Base-by-base conservation (phyloP, 345 rosid genomes). In the Acer negundo region DNA sequence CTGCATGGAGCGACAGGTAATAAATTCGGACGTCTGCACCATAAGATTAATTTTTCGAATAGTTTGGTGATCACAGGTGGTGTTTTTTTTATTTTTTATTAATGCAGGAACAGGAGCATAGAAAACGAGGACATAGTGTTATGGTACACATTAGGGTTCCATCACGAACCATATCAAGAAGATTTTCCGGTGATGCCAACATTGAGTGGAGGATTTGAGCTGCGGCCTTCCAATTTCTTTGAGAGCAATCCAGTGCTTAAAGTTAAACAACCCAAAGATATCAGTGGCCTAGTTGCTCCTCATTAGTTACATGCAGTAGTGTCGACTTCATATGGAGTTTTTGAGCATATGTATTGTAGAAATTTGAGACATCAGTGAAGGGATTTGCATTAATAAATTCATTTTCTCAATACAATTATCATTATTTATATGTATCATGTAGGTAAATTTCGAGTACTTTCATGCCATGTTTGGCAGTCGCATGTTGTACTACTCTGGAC, bases 1-100 rank as follows among this genome's bases (percentile, higher is more conserved):
- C 79, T 3, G 62, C 75, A 12, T 87, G 90, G 90, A 80, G 72
- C 77, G 42, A 62, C 76, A 81, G 87, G 89, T 86, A 69, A 31
- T 15, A 51, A 51, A 13, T 51, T 16, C 10, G 5, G 7, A 3
- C 56, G 53, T 49, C 16, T 4, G 53, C 17, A 2, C 12, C 16
- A 31, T 42, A 13, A 49, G 16, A 49, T n/a, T n/a, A n/a, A n/a
- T 0, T 49, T 51, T 51, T 51, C 1, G 19, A 15, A 51, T 51
- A 51, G 16, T 51, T 51, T 51, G 6, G 7, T 16, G 56, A 51
- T 16, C n/a, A 51, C 10, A 3, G 4, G n/a, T 15, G 6, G 4
- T 51, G 4, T 15, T 15, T 58, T 19, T 71, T 2, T 49, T 64
- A 4, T 58, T 19, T 71, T 2, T 49, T 64, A 4, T 63, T 17